Base-by-base conservation (phyloP, 441 rosid genomes). In the Eruca vesicaria region DNA sequence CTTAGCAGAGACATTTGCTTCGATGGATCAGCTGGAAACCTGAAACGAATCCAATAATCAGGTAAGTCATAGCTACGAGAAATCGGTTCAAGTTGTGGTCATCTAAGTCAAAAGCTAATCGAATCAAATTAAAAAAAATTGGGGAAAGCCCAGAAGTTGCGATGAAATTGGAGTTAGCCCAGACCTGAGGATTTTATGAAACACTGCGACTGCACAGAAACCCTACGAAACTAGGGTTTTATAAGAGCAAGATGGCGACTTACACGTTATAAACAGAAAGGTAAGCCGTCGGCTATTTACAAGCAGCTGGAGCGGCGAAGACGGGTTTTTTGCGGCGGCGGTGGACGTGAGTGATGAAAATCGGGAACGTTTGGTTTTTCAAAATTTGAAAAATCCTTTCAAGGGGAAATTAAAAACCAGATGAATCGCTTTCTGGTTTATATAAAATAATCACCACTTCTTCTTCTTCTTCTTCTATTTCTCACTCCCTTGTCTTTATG, bases 1-100 rank as follows among this genome's bases (percentile, higher is more conserved):
- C 99, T 90, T 31, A 95, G 82, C 7, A 93, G 91, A 28, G 97
- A 86, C 98, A 94, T 94, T 50, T 71, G 75, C 58, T 53, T 38
- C 77, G 50, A 75, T 68, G 79, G 72, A 64, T 45, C 33, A 73
- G 75, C 83, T 58, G 45, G 33, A 76, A 35, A 75, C 77, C 88
- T 81, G 80, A 33, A 26, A 64, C 23, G 52, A 38, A 35, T 63
- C 19, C 64, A 26, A 56, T 28, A 67, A 58, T 60, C 35, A 33
- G 67, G 72, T n/a, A 2, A 66, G 2, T 57, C 67, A 28, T 9
- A 58, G 78, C 63, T 61, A 35, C 7, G 19, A 76, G 28, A 52
- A 69, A 55, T 60, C 63, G 68, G 35, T 33, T 33, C 38, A n/a
- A n/a, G n/a, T 33, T 33, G 43, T 36, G 65, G 65, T 69, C 38